Evolutionary conservation across 306 rosid genomes (phyloP), one percentile per base, ranked within the genome.

Genomic region (Herpetospermum pedunculosum): DNA sequence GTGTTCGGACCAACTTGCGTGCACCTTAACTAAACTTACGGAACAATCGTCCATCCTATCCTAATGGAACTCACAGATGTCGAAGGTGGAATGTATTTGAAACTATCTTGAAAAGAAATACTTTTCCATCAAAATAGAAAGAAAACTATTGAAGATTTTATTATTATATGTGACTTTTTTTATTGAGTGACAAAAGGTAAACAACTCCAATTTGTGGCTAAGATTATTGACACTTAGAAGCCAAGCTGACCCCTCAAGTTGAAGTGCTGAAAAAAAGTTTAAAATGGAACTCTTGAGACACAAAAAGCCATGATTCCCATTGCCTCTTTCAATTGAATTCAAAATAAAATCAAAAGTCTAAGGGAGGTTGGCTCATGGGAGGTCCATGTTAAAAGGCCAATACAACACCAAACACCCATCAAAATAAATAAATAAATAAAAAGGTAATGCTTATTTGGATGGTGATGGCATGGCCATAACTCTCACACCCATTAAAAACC

Each of bases 331-430:
- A 47, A 79, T 59, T 38, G 3, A 60, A 60, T 60, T 53, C 6
- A 53, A 30, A 58, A 58, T 3, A 29, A 58, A 19, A n/a, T 55
- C 25, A 79, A 81, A 77, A 72, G 75, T 48, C 28, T n/a, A 52
- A 69, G 30, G 72, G n/a, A n/a, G 78, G 54, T 25, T 71, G 75
- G 75, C 46, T 73, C 88, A 87, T 76, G 90, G 73, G 87, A 83
- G 96, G 92, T 59, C 80, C 81, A 78, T 75, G 87, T 85, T 85
- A 67, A 87, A 91, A 82, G 87, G 70, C 34, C 34, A 53, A 80
- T 41, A 26, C 71, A 32, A 29, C 21, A 59, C 12, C 12, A 54
- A 60, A 8, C 4, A 64, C 76, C 73, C 25, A 73, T 57, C 55
- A 85, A 83, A 81, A 29, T 10, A 29, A 58, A 13, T 28, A 5